Conservation (phyloP, 176 grass and related monocot genomes). For the Panicum miliaceum region DNA sequence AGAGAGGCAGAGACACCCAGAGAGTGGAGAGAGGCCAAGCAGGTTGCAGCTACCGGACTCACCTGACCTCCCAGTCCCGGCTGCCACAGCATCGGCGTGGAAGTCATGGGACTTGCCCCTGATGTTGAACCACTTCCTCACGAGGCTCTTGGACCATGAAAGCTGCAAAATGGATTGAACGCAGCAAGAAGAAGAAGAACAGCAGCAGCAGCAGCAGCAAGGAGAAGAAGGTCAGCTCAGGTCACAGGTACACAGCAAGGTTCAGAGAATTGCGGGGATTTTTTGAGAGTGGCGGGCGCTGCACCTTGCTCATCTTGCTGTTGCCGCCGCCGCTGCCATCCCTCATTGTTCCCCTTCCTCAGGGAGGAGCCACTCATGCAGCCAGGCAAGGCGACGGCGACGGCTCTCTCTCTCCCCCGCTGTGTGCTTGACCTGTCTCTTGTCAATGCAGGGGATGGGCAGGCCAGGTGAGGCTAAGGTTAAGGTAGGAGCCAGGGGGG, state of each 20-base stretch:
- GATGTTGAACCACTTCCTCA: conserved; percentile 96
- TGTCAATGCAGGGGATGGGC: neutral
- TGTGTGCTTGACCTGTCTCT: conserved; percentile 11
- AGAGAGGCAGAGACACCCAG: neutral
- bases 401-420: neutral
- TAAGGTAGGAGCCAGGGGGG: conserved; percentile 21
- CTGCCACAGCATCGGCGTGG: conserved; percentile 61
- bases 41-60: neutral
- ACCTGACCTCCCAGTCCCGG: conserved; percentile 54
- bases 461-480: conserved; percentile 46
- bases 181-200: neutral
- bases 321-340: conserved; percentile 59
- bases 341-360: conserved; percentile 86
- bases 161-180: conserved; percentile 46
- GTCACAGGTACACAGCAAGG: neutral
- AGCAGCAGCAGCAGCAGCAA: neutral
- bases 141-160: conserved; percentile 80
- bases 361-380: conserved; percentile 60
- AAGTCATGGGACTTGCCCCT: conserved; percentile 88
- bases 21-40: neutral
- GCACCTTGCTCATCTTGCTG: conserved; percentile 91
- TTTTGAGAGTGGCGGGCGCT: neutral
- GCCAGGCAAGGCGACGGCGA: neutral
- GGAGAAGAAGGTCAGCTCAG: neutral
- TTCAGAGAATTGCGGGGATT: neutral